Evolutionary conservation across 179 eudicot genomes (phyloP).

Genomic region (Beta macrorhiza): DNA sequence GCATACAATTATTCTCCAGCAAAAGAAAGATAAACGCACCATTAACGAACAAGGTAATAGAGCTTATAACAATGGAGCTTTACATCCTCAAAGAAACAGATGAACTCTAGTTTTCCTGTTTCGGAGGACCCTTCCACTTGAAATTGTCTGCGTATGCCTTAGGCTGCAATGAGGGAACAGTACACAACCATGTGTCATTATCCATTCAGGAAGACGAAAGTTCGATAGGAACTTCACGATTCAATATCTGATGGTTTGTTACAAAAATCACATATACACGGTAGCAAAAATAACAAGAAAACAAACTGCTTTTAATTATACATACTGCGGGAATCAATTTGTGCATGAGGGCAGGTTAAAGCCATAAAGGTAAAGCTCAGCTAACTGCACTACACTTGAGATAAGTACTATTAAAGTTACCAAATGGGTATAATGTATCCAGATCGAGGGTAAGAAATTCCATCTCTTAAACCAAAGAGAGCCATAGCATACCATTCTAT

Average conservation of each 20-base stretch:
- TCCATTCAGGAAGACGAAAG: neutral
- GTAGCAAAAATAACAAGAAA: neutral
- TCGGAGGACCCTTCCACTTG: slow-evolving; percentile 90
- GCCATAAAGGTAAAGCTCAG: neutral
- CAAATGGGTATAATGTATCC: neutral
- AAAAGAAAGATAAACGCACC: slow-evolving; percentile 10
- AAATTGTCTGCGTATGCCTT: slow-evolving; percentile 94
- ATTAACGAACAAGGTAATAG: slow-evolving; percentile 7
- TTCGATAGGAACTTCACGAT: neutral
- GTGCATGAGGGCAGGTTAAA: neutral
- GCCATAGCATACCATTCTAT: neutral
- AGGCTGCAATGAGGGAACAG: slow-evolving; percentile 42
- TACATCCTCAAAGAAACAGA: slow-evolving; percentile 17
- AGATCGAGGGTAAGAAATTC: neutral
- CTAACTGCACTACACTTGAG: no score
- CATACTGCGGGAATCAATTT: neutral
- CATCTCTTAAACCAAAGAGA: neutral
- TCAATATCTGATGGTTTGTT: neutral
- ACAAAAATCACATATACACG: neutral
- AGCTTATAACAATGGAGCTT: slow-evolving; percentile 26
- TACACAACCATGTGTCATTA: slow-evolving; percentile 2
- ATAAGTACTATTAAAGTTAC: neutral
- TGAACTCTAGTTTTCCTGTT: slow-evolving; percentile 23
- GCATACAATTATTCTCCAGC: slow-evolving; percentile 25
- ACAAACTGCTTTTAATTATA: neutral